Evolutionary conservation across 495 filamentous ascomycete genomes (phyloP), one percentile per base, ranked within the genome.

Genomic region (Trichocladium uniseriatum): DNA sequence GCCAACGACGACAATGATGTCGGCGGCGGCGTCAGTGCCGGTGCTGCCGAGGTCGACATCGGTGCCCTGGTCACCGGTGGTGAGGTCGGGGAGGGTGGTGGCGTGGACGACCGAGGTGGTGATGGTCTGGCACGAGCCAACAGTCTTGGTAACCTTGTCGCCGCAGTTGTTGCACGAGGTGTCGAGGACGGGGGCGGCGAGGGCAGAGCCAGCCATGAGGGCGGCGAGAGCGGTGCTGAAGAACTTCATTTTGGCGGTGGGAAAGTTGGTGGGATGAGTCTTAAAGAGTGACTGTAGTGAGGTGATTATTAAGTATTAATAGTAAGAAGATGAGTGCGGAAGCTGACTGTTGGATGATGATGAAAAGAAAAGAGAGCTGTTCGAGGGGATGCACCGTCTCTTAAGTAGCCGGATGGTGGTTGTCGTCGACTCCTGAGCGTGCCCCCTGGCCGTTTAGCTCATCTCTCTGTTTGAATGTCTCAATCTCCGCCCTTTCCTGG

Each of bases 141-240:
- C 22, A 22, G 10, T 38, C 19, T 10, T 31, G 1, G 34, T 39
- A 20, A 9, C 24, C 31, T 37, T 15, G 34, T n/a, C n/a, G 21
- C 9, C 1, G 8, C n/a, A 47, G 34, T 2, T 6, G 7, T 18
- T n/a, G 18, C 18, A 15, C 28, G 22, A n/a, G 8, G 36, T 6
- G 10, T 52, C 43, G 27, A 39, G 14, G 43, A 16, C 41, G 16
- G 48, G 51, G 11, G 34, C 52, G 28, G 52, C 52, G 6, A 54
- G 38, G 46, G 41, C 41, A 15, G 50, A 53, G 38, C 45, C 45
- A 35, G 35, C 31, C n/a, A 16, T 35, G 39, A 48, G 22, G 18
- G 51, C 51, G 51, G 51, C 51, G 45, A 54, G 45, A n/a, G 32
- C 44, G n/a, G 45, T 27, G 31, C 10, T 35, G 51, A 49, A 44